These are phyloP conservation scores for Hypoxylon sp. DNA, from an alignment of 2,329 filamentous ascomycete species.

Conservation along the genomic window DNA sequence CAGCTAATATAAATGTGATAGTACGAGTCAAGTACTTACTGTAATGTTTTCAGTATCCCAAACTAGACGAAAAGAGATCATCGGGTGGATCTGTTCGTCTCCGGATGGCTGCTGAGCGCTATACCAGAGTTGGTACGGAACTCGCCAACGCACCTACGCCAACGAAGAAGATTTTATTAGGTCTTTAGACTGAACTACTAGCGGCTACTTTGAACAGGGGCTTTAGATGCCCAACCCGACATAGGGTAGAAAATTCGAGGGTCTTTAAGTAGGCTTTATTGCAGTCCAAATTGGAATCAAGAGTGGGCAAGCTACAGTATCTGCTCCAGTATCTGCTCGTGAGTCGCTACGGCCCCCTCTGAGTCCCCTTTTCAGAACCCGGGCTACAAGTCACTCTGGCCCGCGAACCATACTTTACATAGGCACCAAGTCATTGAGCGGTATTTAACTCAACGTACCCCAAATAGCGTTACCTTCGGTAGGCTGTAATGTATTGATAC, in stretches of 20 bases:
- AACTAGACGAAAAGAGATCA: background rate
- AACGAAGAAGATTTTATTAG: constrained; percentile 2
- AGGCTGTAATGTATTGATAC: constrained; percentile 9
- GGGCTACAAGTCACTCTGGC: background rate
- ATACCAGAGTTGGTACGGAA: constrained; percentile 18
- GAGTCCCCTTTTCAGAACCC: background rate
- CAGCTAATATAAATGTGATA: background rate
- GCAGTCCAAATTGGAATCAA: background rate
- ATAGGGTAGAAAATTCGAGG: background rate
- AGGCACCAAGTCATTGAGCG: background rate
- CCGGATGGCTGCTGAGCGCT: constrained; percentile 2
- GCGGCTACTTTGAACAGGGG: constrained; percentile 3
- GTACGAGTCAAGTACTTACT: background rate
- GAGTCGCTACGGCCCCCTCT: background rate
- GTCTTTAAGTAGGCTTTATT: background rate
- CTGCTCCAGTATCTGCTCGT: background rate
- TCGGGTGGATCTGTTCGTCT: background rate
- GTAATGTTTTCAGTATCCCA: background rate
- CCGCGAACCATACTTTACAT: background rate
- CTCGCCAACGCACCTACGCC: constrained; percentile 14
- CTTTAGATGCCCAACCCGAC: constrained; percentile 5
- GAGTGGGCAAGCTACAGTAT: background rate
- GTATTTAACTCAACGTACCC: background rate
- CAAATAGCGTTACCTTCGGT: constrained; percentile 10
- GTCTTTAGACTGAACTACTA: background rate